These are phyloP conservation scores for Yarrowia keelungensis DNA, from an alignment of 805 yeast species.

Conservation along the genomic window DNA sequence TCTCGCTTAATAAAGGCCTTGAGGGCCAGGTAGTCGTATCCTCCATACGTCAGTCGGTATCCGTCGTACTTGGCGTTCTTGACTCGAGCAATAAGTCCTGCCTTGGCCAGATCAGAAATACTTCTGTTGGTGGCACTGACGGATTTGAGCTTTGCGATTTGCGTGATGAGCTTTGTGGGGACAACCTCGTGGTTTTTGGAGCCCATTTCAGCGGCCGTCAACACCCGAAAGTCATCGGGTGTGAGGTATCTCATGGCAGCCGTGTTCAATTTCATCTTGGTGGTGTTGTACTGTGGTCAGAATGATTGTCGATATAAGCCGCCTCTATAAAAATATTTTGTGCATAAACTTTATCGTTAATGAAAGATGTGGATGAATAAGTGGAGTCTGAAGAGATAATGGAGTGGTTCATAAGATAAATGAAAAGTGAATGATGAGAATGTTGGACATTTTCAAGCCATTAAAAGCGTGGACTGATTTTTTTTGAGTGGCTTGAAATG, in stretches of 20 bases:
- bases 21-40: slow-evolving; percentile 91
- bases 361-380: no score
- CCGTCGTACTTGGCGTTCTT: slow-evolving; percentile 97
- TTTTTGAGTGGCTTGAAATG: no score
- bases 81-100: slow-evolving; percentile 74
- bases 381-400: neutral
- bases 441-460: no score
- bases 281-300: neutral
- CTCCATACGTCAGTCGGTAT: slow-evolving; percentile 83
- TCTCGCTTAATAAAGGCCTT: slow-evolving; percentile 80
- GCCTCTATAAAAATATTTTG: slow-evolving; percentile 30
- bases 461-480: no score
- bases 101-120: slow-evolving; percentile 85
- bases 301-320: no score
- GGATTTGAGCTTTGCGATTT: slow-evolving; percentile 77
- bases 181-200: slow-evolving; percentile 93
- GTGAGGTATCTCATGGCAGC: slow-evolving; percentile 93
- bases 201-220: slow-evolving; percentile 85
- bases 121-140: slow-evolving; percentile 78
- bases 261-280: slow-evolving; percentile 85
- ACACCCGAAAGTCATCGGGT: slow-evolving; percentile 86
- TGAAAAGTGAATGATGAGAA: no score
- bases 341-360: slow-evolving; percentile 31
- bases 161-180: slow-evolving; percentile 83
- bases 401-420: neutral